phyloP scores from a whole-genome alignment of 2,329 filamentous ascomycete genomes.

The Sporothrix pseudoabietina region DNA sequence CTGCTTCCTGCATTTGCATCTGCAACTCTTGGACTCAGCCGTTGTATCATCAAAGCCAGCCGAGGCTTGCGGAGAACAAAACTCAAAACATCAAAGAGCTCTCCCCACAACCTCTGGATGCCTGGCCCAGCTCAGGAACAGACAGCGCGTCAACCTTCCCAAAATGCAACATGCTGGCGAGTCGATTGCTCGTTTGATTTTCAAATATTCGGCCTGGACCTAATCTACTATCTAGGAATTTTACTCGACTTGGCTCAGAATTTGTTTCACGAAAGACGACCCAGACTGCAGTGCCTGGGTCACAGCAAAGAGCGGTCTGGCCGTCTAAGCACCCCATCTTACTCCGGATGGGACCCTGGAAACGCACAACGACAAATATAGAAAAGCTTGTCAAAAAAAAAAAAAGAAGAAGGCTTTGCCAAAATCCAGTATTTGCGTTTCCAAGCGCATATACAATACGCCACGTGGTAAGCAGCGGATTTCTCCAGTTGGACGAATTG shows the following conservation, averaged over 20 bases:
- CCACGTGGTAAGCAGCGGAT: conserved; percentile 9
- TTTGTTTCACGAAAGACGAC: background rate
- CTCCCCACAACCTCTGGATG: background rate
- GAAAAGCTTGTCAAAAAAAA: background rate
- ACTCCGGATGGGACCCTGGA: conserved; percentile 4
- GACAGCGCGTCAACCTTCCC: background rate
- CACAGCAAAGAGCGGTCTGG: conserved; percentile 26
- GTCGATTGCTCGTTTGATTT: background rate
- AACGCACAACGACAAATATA: background rate
- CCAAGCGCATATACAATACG: background rate
- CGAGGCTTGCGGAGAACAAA: background rate
- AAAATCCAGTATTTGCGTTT: background rate
- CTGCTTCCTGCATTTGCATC: background rate
- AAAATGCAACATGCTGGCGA: background rate
- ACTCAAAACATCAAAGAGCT: background rate
- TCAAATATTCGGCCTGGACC: background rate
- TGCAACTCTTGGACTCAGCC: background rate
- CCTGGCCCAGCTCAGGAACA: background rate
- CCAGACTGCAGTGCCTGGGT: background rate
- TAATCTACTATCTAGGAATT: background rate
- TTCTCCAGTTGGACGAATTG: background rate
- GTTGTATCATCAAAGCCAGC: background rate
- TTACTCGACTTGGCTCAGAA: background rate
- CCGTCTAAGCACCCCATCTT: background rate
- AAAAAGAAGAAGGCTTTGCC: background rate